Percentiles rank a stretch among this genome's conserved stretches.
Evolutionary conservation across 768 basidiomycete species (phyloP).

Genomic region (Psilocybe sp.): DNA sequence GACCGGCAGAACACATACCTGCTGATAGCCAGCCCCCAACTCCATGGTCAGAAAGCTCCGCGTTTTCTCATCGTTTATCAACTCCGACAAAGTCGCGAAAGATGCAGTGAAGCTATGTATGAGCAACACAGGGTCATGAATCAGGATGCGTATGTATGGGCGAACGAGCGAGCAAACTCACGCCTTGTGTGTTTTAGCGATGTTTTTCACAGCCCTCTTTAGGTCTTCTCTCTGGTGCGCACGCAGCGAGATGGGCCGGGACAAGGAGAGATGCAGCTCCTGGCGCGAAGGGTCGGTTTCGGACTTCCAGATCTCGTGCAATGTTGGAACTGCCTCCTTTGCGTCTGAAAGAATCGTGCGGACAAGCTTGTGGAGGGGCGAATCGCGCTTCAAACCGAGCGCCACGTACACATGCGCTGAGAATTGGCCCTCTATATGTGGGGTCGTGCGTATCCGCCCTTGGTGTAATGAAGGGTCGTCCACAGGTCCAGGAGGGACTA

Average conservation of each 20-base stretch:
- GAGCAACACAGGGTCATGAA: not conserved
- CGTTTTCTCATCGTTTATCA: slow-evolving; percentile 78
- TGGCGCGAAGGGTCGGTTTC: slow-evolving; percentile 14
- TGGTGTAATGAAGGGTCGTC: slow-evolving; percentile 83
- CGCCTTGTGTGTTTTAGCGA: slow-evolving; percentile 47
- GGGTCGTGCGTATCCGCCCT: slow-evolving; percentile 71
- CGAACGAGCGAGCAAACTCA: slow-evolving; percentile 25
- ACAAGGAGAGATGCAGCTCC: slow-evolving; percentile 83
- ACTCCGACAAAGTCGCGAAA: slow-evolving; percentile 66
- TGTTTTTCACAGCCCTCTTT: slow-evolving; percentile 53
- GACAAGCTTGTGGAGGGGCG: slow-evolving; percentile 44
- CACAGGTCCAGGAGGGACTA: slow-evolving; percentile 48
- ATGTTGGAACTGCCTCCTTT: slow-evolving; percentile 39
- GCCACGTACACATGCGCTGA: slow-evolving; percentile 78
- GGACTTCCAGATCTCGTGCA: slow-evolving; percentile 37
- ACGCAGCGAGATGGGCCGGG: slow-evolving; percentile 77
- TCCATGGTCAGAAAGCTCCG: slow-evolving; percentile 80
- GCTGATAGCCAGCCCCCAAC: slow-evolving; percentile 77
- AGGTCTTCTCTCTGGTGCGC: slow-evolving; percentile 78
- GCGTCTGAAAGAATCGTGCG: slow-evolving; percentile 42
- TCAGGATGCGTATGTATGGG: not conserved
- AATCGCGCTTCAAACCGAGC: slow-evolving; percentile 41
- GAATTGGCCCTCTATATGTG: slow-evolving; percentile 87
- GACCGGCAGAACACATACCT: slow-evolving; percentile 43
- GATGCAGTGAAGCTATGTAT: slow-evolving; percentile 63